phyloP scores from a whole-genome alignment of 73 alveolate species.

The Effrenium voratum region DNA sequence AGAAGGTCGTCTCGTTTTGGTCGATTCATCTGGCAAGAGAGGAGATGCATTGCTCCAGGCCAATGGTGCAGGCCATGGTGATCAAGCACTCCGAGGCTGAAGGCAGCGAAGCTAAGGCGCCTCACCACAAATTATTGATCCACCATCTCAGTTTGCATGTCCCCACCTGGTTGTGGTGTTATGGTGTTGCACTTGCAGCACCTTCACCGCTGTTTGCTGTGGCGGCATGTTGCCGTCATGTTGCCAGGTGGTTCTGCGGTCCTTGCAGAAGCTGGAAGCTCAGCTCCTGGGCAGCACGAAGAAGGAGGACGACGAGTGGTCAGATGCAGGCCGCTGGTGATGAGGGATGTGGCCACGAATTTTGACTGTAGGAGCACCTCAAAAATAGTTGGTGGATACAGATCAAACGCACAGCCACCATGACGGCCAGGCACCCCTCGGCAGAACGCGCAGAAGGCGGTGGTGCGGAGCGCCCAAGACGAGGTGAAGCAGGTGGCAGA shows the following conservation, averaged over 20 bases:
- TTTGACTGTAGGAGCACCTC: background rate
- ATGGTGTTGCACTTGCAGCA: no score
- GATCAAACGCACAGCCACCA: background rate
- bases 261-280: slow-evolving; percentile 45
- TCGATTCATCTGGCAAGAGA: no score
- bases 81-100: no score
- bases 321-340: slow-evolving; percentile 43
- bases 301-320: slow-evolving; percentile 78
- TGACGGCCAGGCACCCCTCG: slow-evolving; percentile 24
- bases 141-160: no score
- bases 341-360: background rate
- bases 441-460: slow-evolving; percentile 35
- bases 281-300: slow-evolving; percentile 48
- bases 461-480: slow-evolving; percentile 50
- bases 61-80: no score
- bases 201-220: background rate
- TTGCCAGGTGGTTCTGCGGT: slow-evolving; percentile 35
- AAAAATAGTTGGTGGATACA: no score
- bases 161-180: no score
- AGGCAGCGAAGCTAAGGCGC: no score
- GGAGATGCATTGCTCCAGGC: no score
- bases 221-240: background rate
- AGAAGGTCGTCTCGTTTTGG: no score
- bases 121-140: no score
- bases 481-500: slow-evolving; percentile 69